Percentiles rank a stretch among this genome's conserved stretches.
Conservation (phyloP, 2,329 filamentous ascomycete species). For the Fusarium aywerte region DNA sequence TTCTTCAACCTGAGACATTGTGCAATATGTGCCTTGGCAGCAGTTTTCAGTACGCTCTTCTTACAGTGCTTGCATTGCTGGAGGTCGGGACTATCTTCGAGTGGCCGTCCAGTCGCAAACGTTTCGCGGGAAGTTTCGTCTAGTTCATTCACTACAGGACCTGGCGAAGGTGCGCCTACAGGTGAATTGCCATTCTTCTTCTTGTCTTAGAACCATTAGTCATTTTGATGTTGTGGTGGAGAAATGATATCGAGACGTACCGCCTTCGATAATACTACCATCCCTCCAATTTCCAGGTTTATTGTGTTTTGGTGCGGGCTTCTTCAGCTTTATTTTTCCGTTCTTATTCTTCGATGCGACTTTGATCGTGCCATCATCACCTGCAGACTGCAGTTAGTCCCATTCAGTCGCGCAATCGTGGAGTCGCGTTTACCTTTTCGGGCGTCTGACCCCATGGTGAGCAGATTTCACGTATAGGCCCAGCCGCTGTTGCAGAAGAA, state of each 20-base stretch:
- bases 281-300: slow-evolving; percentile 79
- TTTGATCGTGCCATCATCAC: slow-evolving; percentile 70
- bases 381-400: slow-evolving; percentile 46
- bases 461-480: not conserved
- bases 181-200: slow-evolving; percentile 61
- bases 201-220: slow-evolving; percentile 59
- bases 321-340: slow-evolving; percentile 71
- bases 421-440: slow-evolving; percentile 48
- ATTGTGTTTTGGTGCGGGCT: slow-evolving; percentile 68
- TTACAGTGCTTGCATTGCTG: slow-evolving; percentile 95
- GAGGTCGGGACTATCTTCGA: slow-evolving; percentile 82
- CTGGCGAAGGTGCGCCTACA: slow-evolving; percentile 59
- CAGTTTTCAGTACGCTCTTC: slow-evolving; percentile 81
- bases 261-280: slow-evolving; percentile 72
- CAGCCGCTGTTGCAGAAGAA: not conserved
- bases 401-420: slow-evolving; percentile 14
- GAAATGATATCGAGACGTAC: slow-evolving; percentile 54
- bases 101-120: slow-evolving; percentile 82
- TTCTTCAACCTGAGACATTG: slow-evolving; percentile 87
- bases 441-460: slow-evolving; percentile 41
- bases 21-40: slow-evolving; percentile 81
- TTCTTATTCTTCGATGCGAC: slow-evolving; percentile 69
- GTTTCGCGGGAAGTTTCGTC: slow-evolving; percentile 81
- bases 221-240: not conserved
- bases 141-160: slow-evolving; percentile 72